A percentile compares a stretch with the other conserved stretches of the same genome.
Evolutionary conservation across 148 eudicot genomes (phyloP).

Genomic region (Talinum fruticosum): DNA sequence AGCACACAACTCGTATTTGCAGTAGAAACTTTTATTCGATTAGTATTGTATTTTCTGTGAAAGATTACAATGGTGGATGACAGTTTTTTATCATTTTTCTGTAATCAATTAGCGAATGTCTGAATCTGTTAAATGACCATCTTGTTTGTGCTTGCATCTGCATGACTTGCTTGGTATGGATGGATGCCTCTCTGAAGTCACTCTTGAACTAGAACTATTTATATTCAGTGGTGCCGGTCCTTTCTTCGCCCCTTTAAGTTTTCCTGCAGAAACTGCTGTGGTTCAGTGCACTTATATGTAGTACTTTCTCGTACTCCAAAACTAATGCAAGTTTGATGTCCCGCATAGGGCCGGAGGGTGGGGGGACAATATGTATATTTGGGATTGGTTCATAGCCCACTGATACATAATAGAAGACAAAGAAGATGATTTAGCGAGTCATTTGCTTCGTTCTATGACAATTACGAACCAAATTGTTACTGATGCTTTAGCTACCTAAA

Average conservation of each 20-base stretch:
- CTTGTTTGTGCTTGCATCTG: constrained; percentile 24
- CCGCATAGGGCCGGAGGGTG: not conserved
- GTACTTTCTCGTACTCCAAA: not conserved
- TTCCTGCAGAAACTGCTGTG: constrained; percentile 16
- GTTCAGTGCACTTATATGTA: constrained; percentile 4
- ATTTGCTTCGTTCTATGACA: too few species aligned
- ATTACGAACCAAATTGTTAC: too few species aligned
- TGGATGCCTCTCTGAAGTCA: constrained; percentile 23
- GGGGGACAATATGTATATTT: not conserved
- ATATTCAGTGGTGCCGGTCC: constrained; percentile 24
- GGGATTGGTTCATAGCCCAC: not conserved
- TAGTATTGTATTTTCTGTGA: not conserved
- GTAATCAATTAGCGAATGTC: constrained; percentile 6
- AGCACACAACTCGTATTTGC: too few species aligned
- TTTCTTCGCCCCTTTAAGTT: constrained; percentile 26
- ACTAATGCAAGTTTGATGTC: not conserved
- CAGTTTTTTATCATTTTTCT: not conserved
- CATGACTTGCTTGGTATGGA: constrained; percentile 17
- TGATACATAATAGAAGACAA: too few species aligned
- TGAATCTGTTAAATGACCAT: constrained; percentile 21
- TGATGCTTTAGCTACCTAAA: too few species aligned
- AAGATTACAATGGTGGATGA: not conserved
- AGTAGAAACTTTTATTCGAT: not conserved
- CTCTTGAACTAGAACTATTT: constrained; percentile 20
- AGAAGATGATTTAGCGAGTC: too few species aligned